These are phyloP conservation scores for Candida sphagnicola DNA, from an alignment of 805 yeast species.

Conservation along the genomic window DNA sequence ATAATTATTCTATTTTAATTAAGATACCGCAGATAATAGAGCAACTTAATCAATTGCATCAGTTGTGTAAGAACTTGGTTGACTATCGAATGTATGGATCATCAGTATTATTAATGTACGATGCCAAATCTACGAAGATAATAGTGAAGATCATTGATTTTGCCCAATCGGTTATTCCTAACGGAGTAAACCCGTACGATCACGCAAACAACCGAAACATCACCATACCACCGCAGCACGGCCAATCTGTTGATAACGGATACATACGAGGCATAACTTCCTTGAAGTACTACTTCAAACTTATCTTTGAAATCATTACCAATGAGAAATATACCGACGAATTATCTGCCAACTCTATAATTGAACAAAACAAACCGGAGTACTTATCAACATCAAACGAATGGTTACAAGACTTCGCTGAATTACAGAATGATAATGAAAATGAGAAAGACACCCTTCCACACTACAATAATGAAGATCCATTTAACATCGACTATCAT, in stretches of 20 bases:
- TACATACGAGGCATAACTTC: constrained; percentile 78
- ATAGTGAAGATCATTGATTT: constrained; percentile 74
- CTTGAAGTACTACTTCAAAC: constrained; percentile 61
- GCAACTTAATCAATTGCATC: constrained; percentile 55
- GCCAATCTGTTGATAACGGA: constrained; percentile 68
- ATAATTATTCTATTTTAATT: constrained; percentile 51
- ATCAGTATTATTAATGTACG: constrained; percentile 83
- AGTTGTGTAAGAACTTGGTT: constrained; percentile 49
- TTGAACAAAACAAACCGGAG: constrained; percentile 5
- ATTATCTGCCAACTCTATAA: neutral
- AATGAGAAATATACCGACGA: neutral
- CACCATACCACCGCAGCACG: constrained; percentile 70
- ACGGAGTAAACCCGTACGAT: constrained; percentile 30
- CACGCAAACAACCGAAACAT: constrained; percentile 7
- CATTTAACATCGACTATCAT: constrained; percentile 18
- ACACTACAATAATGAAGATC: no score
- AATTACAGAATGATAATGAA: constrained; percentile 10
- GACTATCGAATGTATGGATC: constrained; percentile 93
- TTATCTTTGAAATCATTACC: constrained; percentile 47
- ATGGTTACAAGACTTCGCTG: constrained; percentile 20
- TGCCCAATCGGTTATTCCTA: constrained; percentile 84
- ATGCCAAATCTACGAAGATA: constrained; percentile 52
- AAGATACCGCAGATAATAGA: constrained; percentile 66
- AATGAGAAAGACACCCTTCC: constrained; percentile 5
- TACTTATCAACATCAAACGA: constrained; percentile 7